These are phyloP conservation scores for Alnus glutinosa DNA, from an alignment of 306 rosid genomes.

Conservation along the genomic window DNA sequence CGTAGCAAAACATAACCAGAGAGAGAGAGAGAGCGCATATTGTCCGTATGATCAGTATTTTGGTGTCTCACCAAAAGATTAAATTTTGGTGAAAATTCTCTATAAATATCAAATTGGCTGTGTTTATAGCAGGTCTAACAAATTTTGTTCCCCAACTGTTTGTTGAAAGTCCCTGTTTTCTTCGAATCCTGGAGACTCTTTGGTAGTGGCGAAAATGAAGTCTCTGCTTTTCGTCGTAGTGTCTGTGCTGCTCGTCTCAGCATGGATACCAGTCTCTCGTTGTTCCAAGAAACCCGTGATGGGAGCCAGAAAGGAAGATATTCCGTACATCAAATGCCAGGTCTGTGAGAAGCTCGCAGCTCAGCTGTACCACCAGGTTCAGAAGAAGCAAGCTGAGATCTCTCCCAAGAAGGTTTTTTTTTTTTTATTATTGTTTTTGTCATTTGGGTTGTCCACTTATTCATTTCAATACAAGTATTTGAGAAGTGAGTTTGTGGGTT, in stretches of 20 bases:
- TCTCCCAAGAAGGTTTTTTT: conserved; percentile 73
- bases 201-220: conserved; percentile 44
- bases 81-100: conserved; percentile 10
- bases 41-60: background rate
- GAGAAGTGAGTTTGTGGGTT: conserved; percentile 23
- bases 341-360: conserved; percentile 89
- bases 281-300: conserved; percentile 62
- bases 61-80: background rate
- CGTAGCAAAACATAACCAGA: background rate
- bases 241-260: conserved; percentile 44
- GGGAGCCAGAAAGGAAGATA: conserved; percentile 77
- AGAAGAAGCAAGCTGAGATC: conserved; percentile 72
- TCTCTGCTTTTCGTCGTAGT: conserved; percentile 31
- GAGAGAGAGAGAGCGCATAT: background rate
- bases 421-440: background rate
- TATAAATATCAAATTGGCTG: conserved; percentile 1
- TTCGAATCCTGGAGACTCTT: conserved; percentile 7
- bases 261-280: conserved; percentile 52
- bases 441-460: conserved; percentile 22
- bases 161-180: background rate
- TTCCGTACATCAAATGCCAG: conserved; percentile 84
- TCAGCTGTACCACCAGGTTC: conserved; percentile 64
- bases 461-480: conserved; percentile 9
- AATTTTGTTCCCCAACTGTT: background rate
- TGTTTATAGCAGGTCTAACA: background rate